Base-by-base conservation (phyloP, 345 rosid species). In the Erodium maritimum region DNA sequence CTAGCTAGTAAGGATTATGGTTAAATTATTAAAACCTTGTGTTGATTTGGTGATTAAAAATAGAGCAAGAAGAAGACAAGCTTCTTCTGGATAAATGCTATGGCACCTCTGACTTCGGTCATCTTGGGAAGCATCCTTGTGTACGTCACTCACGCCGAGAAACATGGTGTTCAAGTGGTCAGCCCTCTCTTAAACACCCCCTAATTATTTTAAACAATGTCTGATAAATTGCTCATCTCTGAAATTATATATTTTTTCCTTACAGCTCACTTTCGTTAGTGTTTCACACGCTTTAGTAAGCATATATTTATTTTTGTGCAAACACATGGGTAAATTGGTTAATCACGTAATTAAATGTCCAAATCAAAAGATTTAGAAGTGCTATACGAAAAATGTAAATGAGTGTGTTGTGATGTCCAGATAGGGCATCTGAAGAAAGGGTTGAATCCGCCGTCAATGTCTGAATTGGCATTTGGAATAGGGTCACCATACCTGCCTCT, bases 91-190 rank as follows among this genome's bases (percentile, higher is more conserved):
- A 69, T 87, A 65, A 82, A 82, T 25, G 96, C 97, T 21, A 69
- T 90, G 90, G 91, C 96, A 52, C 99, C 99, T 46, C 75, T 93
- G 64, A 83, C 93, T 5, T 80, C 97, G 2, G 87, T 93, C 20
- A 65, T 93, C 52, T 63, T 93, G 65, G 99, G 96, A 58, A 93
- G 97, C 69, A 52, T 90, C 19, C 84, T 93, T 58, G 97, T 82
- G 53, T 87, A 83, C 67, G 63, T 90, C 67, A 79, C 90, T 19
- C 88, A 85, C 55, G 99, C 97, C 22, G 99, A 93, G 73, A 90
- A 69, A 71, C 96, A 90, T 68, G 99, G 97, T 23, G 88, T 93
- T 53, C 87, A 79, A 80, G 99, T 93, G 95, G 99, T 87, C 56
- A 72, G 75, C 50, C 10, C 17, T 29, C 57, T 56, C 12, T 19